Evolutionary conservation across 2,329 filamentous ascomycete species (phyloP).

Genomic region (Pseudogymnoascus sp.): DNA sequence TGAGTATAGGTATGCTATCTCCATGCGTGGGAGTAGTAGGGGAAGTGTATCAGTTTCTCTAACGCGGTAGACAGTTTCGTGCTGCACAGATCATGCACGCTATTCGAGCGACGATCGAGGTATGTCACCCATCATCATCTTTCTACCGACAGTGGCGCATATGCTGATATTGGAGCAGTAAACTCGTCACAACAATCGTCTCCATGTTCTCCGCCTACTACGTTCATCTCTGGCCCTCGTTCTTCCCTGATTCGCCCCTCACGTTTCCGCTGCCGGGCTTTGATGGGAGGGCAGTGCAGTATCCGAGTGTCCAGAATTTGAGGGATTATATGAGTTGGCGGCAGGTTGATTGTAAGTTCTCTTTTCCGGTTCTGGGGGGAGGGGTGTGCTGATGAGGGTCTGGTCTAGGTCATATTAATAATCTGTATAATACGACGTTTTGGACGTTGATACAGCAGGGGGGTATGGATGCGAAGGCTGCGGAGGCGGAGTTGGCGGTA

Average conservation of each 20-base stretch:
- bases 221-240: conserved; percentile 67
- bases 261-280: conserved; percentile 76
- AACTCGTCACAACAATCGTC: conserved; percentile 82
- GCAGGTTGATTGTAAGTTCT: conserved; percentile 80
- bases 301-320: conserved; percentile 73
- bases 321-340: conserved; percentile 96
- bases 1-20: conserved; percentile 61
- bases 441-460: conserved; percentile 80
- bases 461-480: conserved; percentile 66
- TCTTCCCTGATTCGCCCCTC: conserved; percentile 65
- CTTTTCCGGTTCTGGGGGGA: neutral
- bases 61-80: conserved; percentile 57
- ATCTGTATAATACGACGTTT: conserved; percentile 95
- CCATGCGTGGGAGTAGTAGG: neutral
- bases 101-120: conserved; percentile 82
- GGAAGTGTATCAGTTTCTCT: neutral
- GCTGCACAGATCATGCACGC: conserved; percentile 69
- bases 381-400: neutral
- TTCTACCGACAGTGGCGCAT: neutral
- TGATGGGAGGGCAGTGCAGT: conserved; percentile 84
- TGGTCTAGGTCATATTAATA: conserved; percentile 80
- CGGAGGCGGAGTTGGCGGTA: conserved; percentile 72
- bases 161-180: conserved; percentile 44
- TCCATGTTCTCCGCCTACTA: conserved; percentile 94
- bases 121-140: conserved; percentile 31